phyloP scores from a whole-genome alignment of 2,329 filamentous ascomycete species.

The Pseudogymnoascus sp. region DNA sequence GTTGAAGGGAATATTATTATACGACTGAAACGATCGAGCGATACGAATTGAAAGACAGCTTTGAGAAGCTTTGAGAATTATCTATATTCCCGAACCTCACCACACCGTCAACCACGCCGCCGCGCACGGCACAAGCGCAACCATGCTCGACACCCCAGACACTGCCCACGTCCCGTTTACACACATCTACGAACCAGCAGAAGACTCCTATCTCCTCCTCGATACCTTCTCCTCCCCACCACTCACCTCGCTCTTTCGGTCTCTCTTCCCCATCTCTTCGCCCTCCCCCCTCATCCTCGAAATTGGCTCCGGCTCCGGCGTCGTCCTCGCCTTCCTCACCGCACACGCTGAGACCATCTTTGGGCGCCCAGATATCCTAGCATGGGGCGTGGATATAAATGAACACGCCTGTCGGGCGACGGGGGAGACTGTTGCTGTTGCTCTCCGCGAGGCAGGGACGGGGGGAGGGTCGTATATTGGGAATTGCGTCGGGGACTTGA shows the following conservation, averaged over 20 bases:
- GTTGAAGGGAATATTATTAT: neutral
- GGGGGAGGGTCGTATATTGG: constrained; percentile 49
- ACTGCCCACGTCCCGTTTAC: constrained; percentile 87
- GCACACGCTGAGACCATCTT: constrained; percentile 69
- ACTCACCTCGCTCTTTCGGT: constrained; percentile 62
- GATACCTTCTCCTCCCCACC: constrained; percentile 73
- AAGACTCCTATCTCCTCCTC: constrained; percentile 90
- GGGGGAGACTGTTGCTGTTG: constrained; percentile 53
- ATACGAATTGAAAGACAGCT: neutral
- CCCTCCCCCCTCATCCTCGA: constrained; percentile 66
- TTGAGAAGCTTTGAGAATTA: neutral
- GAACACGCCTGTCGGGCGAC: constrained; percentile 74
- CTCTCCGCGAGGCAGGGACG: constrained; percentile 36
- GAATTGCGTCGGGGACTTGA: constrained; percentile 64
- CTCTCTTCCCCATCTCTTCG: constrained; percentile 47
- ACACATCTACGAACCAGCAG: constrained; percentile 87
- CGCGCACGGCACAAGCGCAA: constrained; percentile 11
- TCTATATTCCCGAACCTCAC: neutral
- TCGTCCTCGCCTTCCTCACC: constrained; percentile 82
- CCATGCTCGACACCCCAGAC: constrained; percentile 87
- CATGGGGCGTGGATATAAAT: constrained; percentile 79
- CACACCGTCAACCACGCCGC: neutral
- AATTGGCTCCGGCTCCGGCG: constrained; percentile 83
- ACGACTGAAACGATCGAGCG: neutral
- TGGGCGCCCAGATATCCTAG: constrained; percentile 60